A percentile compares a stretch with the other conserved stretches of the same genome.
These are phyloP conservation scores for Rhodotorula kratochvilovae DNA, from an alignment of 768 basidiomycete species.

Conservation along the genomic window DNA sequence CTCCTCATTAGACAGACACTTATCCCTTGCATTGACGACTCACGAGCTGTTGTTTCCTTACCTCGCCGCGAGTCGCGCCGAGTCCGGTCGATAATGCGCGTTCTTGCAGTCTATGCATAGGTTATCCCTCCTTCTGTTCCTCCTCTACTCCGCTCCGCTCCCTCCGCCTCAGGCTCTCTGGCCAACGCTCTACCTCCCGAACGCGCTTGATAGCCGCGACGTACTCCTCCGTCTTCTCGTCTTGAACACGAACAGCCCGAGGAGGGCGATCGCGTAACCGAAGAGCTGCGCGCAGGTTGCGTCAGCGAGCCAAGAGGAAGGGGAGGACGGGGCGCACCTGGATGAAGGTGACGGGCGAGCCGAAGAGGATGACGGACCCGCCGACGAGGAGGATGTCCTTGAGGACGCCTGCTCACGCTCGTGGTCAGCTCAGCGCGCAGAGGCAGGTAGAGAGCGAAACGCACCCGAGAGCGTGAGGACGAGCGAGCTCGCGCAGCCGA, in stretches of 20 bases:
- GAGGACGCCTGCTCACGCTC: constrained; percentile 9
- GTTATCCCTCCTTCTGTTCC: too few relatives aligned
- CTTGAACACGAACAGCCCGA: constrained; percentile 31
- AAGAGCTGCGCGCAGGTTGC: constrained; percentile 54
- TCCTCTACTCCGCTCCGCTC: too few relatives aligned
- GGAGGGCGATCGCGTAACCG: constrained; percentile 24
- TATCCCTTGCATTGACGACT: too few relatives aligned
- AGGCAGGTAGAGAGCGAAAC: constrained; percentile 37
- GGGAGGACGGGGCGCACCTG: constrained; percentile 60
- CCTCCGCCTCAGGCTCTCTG: too few relatives aligned
- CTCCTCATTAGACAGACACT: too few relatives aligned
- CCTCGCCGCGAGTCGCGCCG: too few relatives aligned
- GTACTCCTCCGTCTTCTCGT: constrained; percentile 34
- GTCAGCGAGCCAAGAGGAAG: constrained; percentile 52
- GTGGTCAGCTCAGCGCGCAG: neutral
- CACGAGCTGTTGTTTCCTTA: too few relatives aligned
- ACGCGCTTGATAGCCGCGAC: constrained; percentile 20
- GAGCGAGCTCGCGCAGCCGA: constrained; percentile 54
- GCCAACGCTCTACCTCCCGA: constrained; percentile 4
- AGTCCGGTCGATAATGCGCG: too few relatives aligned
- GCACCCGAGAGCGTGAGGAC: constrained; percentile 83
- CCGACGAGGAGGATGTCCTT: constrained; percentile 91
- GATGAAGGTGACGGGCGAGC: constrained; percentile 66
- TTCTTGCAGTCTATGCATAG: too few relatives aligned
- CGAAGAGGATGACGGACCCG: constrained; percentile 81